These are phyloP conservation scores for Chaetomium strumarium DNA, from an alignment of 2,329 filamentous ascomycete genomes.

Conservation along the genomic window DNA sequence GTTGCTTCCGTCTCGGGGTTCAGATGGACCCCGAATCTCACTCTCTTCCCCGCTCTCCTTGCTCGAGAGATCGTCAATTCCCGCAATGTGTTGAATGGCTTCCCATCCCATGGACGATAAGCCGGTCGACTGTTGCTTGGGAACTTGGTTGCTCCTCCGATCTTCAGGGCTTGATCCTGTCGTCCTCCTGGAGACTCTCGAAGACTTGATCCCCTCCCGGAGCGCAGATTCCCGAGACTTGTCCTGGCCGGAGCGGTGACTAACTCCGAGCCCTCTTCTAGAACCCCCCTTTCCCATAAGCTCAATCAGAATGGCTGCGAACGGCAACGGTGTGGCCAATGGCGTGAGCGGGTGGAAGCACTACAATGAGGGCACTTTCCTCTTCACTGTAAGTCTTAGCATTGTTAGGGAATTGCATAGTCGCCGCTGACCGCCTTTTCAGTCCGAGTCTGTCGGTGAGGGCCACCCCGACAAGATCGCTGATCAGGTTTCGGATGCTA, in stretches of 20 bases:
- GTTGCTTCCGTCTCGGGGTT: background rate
- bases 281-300: background rate
- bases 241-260: background rate
- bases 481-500: constrained; percentile 96
- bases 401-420: background rate
- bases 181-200: background rate
- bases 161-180: background rate
- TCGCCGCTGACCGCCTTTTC: constrained; percentile 19
- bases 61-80: background rate
- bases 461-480: constrained; percentile 95
- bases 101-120: background rate
- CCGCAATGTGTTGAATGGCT: background rate
- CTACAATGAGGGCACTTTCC: constrained; percentile 65
- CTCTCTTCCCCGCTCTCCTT: background rate
- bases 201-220: background rate
- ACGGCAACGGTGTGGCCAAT: constrained; percentile 39
- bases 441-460: constrained; percentile 85
- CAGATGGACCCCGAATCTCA: background rate
- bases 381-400: constrained; percentile 64
- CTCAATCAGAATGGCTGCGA: constrained; percentile 46
- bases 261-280: constrained; percentile 10
- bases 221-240: background rate
- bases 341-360: constrained; percentile 38
- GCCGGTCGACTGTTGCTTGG: background rate
- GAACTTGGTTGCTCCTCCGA: background rate